Conservation (phyloP, 257 asterid species). For the Solanum gracilifrons region DNA sequence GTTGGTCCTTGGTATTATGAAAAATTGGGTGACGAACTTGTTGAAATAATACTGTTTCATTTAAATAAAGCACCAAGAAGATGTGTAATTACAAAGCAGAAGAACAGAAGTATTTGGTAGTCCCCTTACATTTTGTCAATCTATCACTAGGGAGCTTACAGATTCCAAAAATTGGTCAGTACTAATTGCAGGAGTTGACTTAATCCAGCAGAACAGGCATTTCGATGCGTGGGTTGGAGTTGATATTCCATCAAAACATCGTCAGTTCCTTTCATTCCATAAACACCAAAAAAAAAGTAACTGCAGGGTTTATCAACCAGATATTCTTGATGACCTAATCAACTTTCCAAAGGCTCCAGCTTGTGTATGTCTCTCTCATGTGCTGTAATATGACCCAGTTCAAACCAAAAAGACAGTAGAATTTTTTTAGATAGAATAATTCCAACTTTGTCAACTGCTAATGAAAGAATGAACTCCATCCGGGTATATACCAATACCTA, state of each 20-base stretch:
- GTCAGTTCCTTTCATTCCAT: background rate
- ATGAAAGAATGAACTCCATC: background rate
- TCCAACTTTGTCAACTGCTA: background rate
- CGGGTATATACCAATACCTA: background rate
- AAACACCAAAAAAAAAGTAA: background rate
- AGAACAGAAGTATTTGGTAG: background rate
- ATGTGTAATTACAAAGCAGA: background rate
- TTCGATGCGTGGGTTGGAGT: background rate
- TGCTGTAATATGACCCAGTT: background rate
- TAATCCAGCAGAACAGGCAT: background rate
- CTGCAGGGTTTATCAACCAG: background rate
- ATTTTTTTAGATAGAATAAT: background rate
- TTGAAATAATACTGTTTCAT: background rate
- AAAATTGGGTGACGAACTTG: background rate
- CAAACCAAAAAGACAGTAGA: background rate
- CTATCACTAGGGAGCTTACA: background rate
- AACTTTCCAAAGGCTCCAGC: background rate
- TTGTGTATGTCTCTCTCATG: background rate
- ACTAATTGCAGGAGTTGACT: background rate
- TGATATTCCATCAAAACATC: background rate
- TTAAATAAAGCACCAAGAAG: background rate
- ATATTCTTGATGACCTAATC: background rate
- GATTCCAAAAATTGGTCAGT: background rate
- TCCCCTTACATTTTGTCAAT: background rate
- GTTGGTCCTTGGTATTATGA: background rate